Evolutionary conservation across 1,284 basidiomycete genomes (phyloP).

Genomic region (Austroboletus niveus): DNA sequence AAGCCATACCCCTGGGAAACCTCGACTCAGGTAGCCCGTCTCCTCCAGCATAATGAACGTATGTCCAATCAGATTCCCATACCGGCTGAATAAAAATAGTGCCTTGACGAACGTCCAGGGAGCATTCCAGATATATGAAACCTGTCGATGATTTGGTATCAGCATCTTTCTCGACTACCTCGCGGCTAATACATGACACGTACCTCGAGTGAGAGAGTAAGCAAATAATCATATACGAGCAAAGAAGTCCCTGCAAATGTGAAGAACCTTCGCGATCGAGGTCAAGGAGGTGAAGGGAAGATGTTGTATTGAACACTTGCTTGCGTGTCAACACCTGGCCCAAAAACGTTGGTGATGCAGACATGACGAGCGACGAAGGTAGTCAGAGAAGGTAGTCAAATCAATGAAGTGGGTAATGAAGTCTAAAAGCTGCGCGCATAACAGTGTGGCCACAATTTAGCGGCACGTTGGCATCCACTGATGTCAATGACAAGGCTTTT

Average conservation of each 20-base stretch:
- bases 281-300: background rate
- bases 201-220: constrained; percentile 20
- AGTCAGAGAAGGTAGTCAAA: no score
- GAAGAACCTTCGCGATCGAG: constrained; percentile 1
- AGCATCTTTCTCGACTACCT: background rate
- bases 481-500: no score
- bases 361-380: constrained; percentile 7
- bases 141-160: constrained; percentile 6
- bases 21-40: constrained; percentile 14
- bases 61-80: constrained; percentile 25
- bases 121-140: constrained; percentile 17
- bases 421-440: background rate
- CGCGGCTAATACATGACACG: background rate
- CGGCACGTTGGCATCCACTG: background rate
- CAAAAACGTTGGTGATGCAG: background rate
- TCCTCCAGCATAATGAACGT: constrained; percentile 23
- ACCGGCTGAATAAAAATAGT: constrained; percentile 25
- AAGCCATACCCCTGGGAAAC: constrained; percentile 14
- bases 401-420: background rate
- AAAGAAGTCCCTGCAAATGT: constrained; percentile 15
- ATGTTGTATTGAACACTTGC: constrained; percentile 7
- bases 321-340: constrained; percentile 14
- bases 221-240: constrained; percentile 17
- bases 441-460: background rate
- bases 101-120: constrained; percentile 18